Evolutionary conservation across 2,329 filamentous ascomycete species (phyloP), one percentile per base, ranked within the genome.

Genomic region (Alternaria consortialis): DNA sequence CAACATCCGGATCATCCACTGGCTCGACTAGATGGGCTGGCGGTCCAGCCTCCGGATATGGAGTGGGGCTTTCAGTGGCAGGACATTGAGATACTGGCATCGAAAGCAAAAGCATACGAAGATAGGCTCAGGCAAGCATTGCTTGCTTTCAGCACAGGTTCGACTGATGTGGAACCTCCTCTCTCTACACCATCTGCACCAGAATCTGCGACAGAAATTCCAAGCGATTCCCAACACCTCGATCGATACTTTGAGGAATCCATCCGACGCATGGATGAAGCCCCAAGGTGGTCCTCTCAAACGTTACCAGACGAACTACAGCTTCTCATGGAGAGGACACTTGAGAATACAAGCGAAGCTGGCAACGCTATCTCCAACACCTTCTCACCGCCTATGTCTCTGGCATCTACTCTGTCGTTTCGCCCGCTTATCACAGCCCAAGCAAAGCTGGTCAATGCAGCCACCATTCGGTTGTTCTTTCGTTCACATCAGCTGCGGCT

Each of bases 391-490:
- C 76, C 89, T 80, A 82, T 88, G 52, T 77, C 84, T 27, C 73
- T 80, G 29, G 83, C 80, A 7, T 89, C 91, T 1, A 80, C 91
- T 8, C 82, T 96, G 11, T 96, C 92, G 0, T 90, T 97, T 68
- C 88, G 87, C 1, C 91, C 92, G 0, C 83, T 94, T 15, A 84
- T 97, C 15, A 81, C 86, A 8, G 86, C 88, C 0, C 94, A 98
- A 78, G 88, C 92, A 7, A 86, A 88, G 42, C 81, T 97, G 0
- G 85, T 97, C 37, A 95, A 94, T 67, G 87, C 87, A 31, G 90
- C 91, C 53, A 91, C 91, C 58, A 86, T 97, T 69, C 84, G 87
- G 17, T 82, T 96, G 8, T 85, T 98, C 20, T 96, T 97, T 74
- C 85, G 85, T 17, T 84, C 88, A 6, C 91, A 97, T 72, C 82